Conservation (phyloP, 2,329 filamentous ascomycete genomes). For the Colletotrichum sp. region DNA sequence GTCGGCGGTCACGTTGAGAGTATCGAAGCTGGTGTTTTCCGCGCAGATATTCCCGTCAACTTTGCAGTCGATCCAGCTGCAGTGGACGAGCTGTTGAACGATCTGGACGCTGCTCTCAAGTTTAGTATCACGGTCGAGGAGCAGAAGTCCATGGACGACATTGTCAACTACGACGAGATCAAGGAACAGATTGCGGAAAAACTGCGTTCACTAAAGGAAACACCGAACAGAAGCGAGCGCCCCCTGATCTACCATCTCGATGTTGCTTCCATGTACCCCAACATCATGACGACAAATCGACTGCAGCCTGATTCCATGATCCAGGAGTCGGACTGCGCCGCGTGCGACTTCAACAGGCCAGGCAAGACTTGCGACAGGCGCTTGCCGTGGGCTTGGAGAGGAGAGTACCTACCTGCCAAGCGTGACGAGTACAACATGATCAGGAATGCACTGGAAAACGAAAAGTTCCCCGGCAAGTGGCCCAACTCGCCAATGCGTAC, state of each 20-base stretch:
- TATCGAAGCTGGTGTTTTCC: conserved; percentile 97
- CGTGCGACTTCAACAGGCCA: conserved; percentile 97
- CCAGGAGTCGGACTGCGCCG: conserved; percentile 91
- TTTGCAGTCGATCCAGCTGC: conserved; percentile 90
- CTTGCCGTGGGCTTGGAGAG: conserved; percentile 97
- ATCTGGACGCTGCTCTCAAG: conserved; percentile 86
- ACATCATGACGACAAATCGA: conserved; percentile 99
- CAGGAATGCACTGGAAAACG: conserved; percentile 86
- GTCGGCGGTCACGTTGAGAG: conserved; percentile 98
- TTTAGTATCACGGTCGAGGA: conserved; percentile 89
- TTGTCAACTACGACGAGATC: conserved; percentile 83
- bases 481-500: conserved; percentile 73
- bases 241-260: conserved; percentile 98
- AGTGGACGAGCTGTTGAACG: conserved; percentile 84
- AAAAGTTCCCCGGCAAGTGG: conserved; percentile 83
- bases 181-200: conserved; percentile 80
- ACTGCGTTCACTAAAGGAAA: conserved; percentile 76
- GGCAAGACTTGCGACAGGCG: conserved; percentile 96
- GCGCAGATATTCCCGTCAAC: conserved; percentile 92
- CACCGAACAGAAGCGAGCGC: conserved; percentile 82
- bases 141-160: conserved; percentile 80
- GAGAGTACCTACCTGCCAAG: conserved; percentile 94
- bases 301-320: conserved; percentile 99
- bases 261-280: conserved; percentile 99
- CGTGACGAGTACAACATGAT: conserved; percentile 99